phyloP scores from a whole-genome alignment of 257 asterid genomes.

The Plantago major region DNA sequence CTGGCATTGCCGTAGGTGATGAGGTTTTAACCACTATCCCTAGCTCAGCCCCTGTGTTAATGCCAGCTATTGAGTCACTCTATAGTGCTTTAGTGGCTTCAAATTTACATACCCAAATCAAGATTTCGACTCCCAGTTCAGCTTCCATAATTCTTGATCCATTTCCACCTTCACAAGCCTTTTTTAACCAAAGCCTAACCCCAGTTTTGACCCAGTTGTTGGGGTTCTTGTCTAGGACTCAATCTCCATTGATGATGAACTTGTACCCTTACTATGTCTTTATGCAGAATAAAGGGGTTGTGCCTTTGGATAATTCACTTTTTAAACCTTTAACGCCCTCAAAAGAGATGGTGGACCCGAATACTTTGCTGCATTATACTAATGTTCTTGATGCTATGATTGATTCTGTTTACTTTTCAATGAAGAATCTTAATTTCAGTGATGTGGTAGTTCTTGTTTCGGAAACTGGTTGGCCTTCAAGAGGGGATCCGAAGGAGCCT shows the following conservation, averaged over 20 bases:
- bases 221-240: constrained; percentile 68
- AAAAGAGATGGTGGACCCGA: constrained; percentile 94
- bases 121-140: constrained; percentile 77
- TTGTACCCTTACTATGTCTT: constrained; percentile 92
- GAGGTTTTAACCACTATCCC: constrained; percentile 83
- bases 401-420: constrained; percentile 87
- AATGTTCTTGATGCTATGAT: constrained; percentile 93
- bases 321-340: constrained; percentile 95
- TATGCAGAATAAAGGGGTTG: constrained; percentile 96
- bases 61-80: constrained; percentile 93
- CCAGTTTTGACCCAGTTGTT: constrained; percentile 56
- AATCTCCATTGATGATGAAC: constrained; percentile 98
- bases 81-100: constrained; percentile 83
- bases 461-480: constrained; percentile 97
- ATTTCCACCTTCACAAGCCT: constrained; percentile 95
- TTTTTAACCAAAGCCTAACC: constrained; percentile 69
- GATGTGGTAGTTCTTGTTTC: constrained; percentile 75
- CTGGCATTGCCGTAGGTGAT: constrained; percentile 86
- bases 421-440: constrained; percentile 79
- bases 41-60: constrained; percentile 72
- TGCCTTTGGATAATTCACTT: constrained; percentile 75
- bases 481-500: constrained; percentile 90
- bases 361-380: constrained; percentile 82
- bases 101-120: constrained; percentile 71
- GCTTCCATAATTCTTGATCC: constrained; percentile 81